Evolutionary conservation across 164 flowering plant species (phyloP).

Genomic region (Piper longum): DNA sequence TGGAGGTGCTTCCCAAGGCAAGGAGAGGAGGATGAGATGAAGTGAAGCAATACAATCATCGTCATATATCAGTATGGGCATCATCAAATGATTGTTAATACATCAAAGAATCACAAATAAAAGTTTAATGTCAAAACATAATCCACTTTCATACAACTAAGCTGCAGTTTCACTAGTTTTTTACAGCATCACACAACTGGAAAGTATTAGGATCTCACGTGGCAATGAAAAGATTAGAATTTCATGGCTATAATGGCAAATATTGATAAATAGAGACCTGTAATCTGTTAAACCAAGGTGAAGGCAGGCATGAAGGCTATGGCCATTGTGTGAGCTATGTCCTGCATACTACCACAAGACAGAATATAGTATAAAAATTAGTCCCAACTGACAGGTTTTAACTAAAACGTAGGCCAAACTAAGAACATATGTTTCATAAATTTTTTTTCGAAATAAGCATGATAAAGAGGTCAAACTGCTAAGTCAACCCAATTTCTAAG

Average conservation of each 20-base stretch:
- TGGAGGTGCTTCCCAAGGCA: too few relatives aligned
- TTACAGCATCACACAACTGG: not conserved
- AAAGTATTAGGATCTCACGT: too few relatives aligned
- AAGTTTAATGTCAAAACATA: too few relatives aligned
- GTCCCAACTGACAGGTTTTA: not conserved
- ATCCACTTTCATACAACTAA: not conserved
- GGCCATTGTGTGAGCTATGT: constrained; percentile 8
- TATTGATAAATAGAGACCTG: constrained; percentile 31
- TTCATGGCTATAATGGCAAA: not conserved
- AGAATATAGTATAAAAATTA: not conserved
- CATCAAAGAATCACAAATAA: too few relatives aligned
- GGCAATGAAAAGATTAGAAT: not conserved
- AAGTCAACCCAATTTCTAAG: too few relatives aligned
- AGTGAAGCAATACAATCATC: too few relatives aligned
- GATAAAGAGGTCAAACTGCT: not conserved
- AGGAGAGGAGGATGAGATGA: too few relatives aligned
- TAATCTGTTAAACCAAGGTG: constrained; percentile 86
- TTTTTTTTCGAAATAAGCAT: not conserved
- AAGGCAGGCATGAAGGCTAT: constrained; percentile 34
- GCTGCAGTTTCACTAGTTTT: not conserved
- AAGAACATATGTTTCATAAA: too few relatives aligned
- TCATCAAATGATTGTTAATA: too few relatives aligned
- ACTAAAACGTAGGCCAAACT: too few relatives aligned
- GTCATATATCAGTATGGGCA: too few relatives aligned
- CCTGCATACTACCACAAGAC: constrained; percentile 54